Base-by-base conservation (phyloP, 306 rosid genomes). In the Clitoria ternatea region DNA sequence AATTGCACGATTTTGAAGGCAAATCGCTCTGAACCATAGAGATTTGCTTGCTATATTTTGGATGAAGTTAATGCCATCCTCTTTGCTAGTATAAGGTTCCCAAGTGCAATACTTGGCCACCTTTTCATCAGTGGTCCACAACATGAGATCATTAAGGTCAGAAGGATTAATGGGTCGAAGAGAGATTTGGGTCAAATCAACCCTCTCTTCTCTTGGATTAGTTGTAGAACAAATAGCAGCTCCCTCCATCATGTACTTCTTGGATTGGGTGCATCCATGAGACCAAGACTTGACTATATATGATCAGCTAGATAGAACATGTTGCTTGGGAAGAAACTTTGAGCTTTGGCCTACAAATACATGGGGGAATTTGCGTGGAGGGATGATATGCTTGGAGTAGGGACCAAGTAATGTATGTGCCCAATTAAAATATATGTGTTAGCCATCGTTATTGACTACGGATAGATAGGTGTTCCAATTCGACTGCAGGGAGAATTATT, bases 91-190 rank as follows among this genome's bases (percentile, higher is more conserved):
- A 70, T 78, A 76, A 36, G 91, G 79, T 22, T 87, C 96, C 91
- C 88, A 82, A 11, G 81, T 57, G 75, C 83, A 84, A 59, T 64
- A 87, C 23, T 39, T 75, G 23, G 84, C 15, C 35, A 77, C 89
- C 26, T 79, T 73, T 27, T 80, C 83, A 77, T 84, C 87, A 9
- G 80, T 8, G 0, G 83, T 78, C 91, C 91, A 82, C 12, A 40
- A 81, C 88, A 82, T 84, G 77, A 80, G 74, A 74, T 84, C 89
- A 54, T 87, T 89, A 12, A 80, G 2, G 50, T 89, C 90, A 8
- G 84, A 68, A 19, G 81, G 76, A 55, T 12, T 68, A 14, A 86
- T 40, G 2, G 82, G 85, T 64, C 96, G 76, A 14, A 86, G 90
- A 42, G 83, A 68, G 59, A 88, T 67, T 33, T 79, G 68, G 1